Conservation (phyloP, 495 filamentous ascomycete genomes). For the Pyrenula aspistea region DNA sequence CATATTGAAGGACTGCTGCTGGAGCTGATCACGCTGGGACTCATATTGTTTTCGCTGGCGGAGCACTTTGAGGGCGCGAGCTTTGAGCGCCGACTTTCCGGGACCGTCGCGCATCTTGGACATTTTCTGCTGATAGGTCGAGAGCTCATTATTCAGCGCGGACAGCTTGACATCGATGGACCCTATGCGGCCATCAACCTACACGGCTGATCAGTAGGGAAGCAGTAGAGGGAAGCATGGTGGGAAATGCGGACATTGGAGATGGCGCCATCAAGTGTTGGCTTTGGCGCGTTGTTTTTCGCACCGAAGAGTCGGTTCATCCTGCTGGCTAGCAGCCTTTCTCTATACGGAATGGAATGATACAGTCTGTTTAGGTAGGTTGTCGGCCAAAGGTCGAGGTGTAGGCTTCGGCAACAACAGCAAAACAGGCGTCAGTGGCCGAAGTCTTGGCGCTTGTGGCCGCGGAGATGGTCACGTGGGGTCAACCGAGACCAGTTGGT, state of each 20-base stretch:
- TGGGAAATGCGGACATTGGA: conserved; percentile 45
- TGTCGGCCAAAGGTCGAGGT: not conserved
- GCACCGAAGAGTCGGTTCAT: conserved; percentile 98
- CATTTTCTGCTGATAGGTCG: conserved; percentile 76
- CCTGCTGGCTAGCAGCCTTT: conserved; percentile 6
- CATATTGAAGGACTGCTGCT: conserved; percentile 97
- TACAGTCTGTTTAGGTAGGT: not conserved
- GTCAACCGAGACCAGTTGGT: not conserved
- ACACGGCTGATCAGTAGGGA: conserved; percentile 7
- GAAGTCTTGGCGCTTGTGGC: not conserved
- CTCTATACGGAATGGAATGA: not conserved
- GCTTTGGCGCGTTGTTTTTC: conserved; percentile 80
- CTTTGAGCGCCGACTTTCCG: conserved; percentile 82
- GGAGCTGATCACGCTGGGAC: conserved; percentile 83
- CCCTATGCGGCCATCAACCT: conserved; percentile 76
- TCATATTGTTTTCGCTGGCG: conserved; percentile 97
- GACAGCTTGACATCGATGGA: conserved; percentile 92
- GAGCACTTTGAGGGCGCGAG: conserved; percentile 90
- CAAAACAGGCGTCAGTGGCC: not conserved
- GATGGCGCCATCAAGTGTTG: conserved; percentile 79
- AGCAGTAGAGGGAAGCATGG: conserved; percentile 3
- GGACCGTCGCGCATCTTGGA: conserved; percentile 93
- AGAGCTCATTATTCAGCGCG: conserved; percentile 81
- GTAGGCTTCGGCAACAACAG: not conserved
- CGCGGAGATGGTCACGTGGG: not conserved